Conservation (phyloP, 1,284 basidiomycete genomes). For the Ceratobasidium theobromae region DNA sequence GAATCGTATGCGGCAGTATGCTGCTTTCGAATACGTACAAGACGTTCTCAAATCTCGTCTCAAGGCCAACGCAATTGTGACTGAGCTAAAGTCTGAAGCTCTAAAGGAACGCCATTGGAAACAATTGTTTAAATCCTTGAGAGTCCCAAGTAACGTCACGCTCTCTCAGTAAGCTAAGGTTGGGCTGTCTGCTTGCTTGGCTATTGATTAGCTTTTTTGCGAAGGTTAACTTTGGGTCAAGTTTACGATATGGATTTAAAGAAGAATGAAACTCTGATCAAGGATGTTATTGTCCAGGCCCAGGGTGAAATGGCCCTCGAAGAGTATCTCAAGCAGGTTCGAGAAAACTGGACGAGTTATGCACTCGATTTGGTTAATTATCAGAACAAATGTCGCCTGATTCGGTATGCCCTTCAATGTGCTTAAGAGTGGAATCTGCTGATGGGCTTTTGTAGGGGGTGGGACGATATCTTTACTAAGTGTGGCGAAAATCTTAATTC, state of each 20-base stretch:
- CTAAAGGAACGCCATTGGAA: slow-evolving; percentile 99
- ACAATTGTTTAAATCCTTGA: slow-evolving; percentile 91
- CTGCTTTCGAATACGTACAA: slow-evolving; percentile 97
- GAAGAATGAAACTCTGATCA: slow-evolving; percentile 87
- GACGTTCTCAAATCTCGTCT: slow-evolving; percentile 83
- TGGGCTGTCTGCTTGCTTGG: too few relatives aligned
- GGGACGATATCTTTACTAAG: slow-evolving; percentile 97
- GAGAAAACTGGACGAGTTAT: slow-evolving; percentile 96
- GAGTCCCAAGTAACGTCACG: slow-evolving; percentile 63
- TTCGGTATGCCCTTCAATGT: slow-evolving; percentile 57
- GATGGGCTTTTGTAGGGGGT: slow-evolving; percentile 61
- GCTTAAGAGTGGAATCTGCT: neutral
- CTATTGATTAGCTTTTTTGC: neutral
- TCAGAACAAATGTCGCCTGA: slow-evolving; percentile 97
- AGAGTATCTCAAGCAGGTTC: slow-evolving; percentile 92
- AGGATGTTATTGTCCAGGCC: slow-evolving; percentile 95
- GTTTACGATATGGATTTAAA: slow-evolving; percentile 98
- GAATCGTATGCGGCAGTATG: slow-evolving; percentile 97
- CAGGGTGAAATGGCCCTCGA: slow-evolving; percentile 97
- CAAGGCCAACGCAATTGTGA: slow-evolving; percentile 86
- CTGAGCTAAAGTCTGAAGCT: slow-evolving; percentile 95
- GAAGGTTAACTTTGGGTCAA: slow-evolving; percentile 90
- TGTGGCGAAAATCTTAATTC: slow-evolving; percentile 97
- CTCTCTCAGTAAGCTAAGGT: slow-evolving; percentile 67
- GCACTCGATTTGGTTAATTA: slow-evolving; percentile 97